Evolutionary conservation across 2,329 filamentous ascomycete genomes (phyloP).

Genomic region (Madurella mycetomatis): DNA sequence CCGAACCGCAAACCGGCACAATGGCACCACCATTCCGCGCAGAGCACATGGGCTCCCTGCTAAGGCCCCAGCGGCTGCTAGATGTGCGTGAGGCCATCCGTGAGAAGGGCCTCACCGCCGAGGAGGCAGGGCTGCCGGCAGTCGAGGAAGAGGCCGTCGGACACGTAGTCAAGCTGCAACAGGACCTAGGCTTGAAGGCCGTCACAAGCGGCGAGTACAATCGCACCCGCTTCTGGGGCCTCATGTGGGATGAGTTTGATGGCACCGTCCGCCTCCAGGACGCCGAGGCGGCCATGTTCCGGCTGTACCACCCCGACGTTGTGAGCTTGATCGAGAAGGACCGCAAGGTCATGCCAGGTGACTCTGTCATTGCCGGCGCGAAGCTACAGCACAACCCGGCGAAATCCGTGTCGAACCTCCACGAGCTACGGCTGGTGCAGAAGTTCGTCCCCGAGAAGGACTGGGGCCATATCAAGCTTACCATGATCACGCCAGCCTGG

Average conservation of each 20-base stretch:
- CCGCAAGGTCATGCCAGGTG: constrained; percentile 52
- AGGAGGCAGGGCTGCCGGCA: constrained; percentile 52
- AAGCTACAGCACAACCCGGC: constrained; percentile 43
- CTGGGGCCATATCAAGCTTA: constrained; percentile 51
- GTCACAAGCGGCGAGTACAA: constrained; percentile 69
- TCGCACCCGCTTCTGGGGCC: constrained; percentile 49
- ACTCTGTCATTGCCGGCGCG: constrained; percentile 48
- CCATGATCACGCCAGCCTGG: constrained; percentile 51
- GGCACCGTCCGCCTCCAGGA: constrained; percentile 46
- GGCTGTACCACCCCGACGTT: constrained; percentile 52
- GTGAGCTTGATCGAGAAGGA: constrained; percentile 50
- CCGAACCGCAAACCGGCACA: background rate
- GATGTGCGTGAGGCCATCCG: constrained; percentile 55
- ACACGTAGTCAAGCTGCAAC: constrained; percentile 64
- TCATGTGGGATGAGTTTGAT: constrained; percentile 51
- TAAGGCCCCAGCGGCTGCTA: constrained; percentile 32
- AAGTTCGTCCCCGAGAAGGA: constrained; percentile 41
- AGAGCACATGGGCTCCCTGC: constrained; percentile 35
- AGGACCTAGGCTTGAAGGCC: constrained; percentile 60
- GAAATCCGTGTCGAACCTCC: constrained; percentile 44
- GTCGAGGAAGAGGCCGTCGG: constrained; percentile 63
- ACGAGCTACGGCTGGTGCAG: constrained; percentile 47
- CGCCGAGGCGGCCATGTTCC: constrained; percentile 48
- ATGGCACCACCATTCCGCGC: constrained; percentile 34
- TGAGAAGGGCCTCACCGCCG: constrained; percentile 48